Base-by-base conservation (phyloP, 192 early-diverging fungal species). In the Blastocladiella britannica region DNA sequence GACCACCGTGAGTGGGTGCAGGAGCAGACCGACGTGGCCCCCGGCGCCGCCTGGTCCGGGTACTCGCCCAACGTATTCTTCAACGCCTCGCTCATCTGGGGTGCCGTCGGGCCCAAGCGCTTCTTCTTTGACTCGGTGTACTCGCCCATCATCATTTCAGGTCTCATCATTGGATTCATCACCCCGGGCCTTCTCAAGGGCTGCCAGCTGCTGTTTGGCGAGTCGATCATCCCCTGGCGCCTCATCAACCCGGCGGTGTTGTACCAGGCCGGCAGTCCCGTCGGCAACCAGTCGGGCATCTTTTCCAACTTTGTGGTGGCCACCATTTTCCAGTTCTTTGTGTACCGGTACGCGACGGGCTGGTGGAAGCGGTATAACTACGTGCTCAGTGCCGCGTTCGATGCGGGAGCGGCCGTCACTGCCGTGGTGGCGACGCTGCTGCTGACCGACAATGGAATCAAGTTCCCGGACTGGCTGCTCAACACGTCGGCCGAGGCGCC, bases 351-450 rank as follows among this genome's bases (percentile, higher is more conserved):
- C 57, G 58, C 60, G 55, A 65, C 72, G 28, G 51, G 59, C 5
- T 79, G 78, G 78, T 81, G 79, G 75, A 47, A 59, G 28, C 74
- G 74, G 62, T 85, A 82, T 66, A 82, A 79, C 66, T 85, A 80
- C 62, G 69, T 83, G 18, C 64, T 81, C 20, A 78, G 75, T 23
- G 78, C 79, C 28, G 77, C 61, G 26, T 62, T 72, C 57, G 82
- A 82, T 62, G 67, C 68, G 15, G 80, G 81, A 26, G 64, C 70
- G 8, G 76, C 75, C 8, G 62, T 76, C 5, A 30, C 58, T 20
- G 53, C 60, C 12, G 28, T 67, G 22, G 28, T 60, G 6, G 54
- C 57, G 9, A 55, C 62, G 12, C 52, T 64, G 1, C 26, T 60
- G 29, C 51, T 47, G 37, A 9, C 12, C 12, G n/a, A 47, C 37